Evolutionary conservation across 2,329 filamentous ascomycete species (phyloP).

Genomic region (Penicillium decumbens): DNA sequence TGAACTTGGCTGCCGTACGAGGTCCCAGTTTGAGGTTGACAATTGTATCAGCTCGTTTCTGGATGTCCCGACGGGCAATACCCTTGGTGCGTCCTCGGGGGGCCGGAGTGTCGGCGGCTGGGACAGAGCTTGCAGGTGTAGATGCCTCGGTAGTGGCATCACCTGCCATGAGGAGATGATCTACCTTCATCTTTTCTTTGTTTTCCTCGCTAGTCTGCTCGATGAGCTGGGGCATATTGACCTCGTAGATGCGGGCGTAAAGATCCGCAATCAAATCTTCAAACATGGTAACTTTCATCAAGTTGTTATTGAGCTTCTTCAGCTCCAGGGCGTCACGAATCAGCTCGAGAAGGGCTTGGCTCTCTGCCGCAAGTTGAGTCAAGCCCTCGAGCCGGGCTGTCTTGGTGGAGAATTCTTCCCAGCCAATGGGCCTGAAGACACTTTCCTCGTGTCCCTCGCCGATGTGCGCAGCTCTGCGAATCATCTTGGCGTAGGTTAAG

Average conservation of each 20-base stretch:
- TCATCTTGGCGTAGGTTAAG: slow-evolving; percentile 53
- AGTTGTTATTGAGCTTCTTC: slow-evolving; percentile 74
- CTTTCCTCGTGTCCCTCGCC: slow-evolving; percentile 59
- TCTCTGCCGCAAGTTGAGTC: slow-evolving; percentile 49
- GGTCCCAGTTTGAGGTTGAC: slow-evolving; percentile 39
- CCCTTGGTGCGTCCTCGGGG: slow-evolving; percentile 50
- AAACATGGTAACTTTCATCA: slow-evolving; percentile 80
- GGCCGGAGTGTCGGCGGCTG: slow-evolving; percentile 34
- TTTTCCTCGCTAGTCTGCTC: slow-evolving; percentile 44
- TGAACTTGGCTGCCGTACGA: slow-evolving; percentile 25
- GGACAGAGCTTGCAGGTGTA: slow-evolving; percentile 29
- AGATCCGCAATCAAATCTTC: slow-evolving; percentile 93
- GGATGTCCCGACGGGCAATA: slow-evolving; percentile 56
- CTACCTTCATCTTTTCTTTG: slow-evolving; percentile 46
- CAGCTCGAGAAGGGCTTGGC: slow-evolving; percentile 53
- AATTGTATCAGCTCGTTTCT: slow-evolving; percentile 56
- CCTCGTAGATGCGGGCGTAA: slow-evolving; percentile 59
- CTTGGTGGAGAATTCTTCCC: slow-evolving; percentile 60
- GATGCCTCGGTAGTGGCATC: slow-evolving; percentile 30
- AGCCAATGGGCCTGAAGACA: slow-evolving; percentile 59
- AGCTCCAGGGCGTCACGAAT: slow-evolving; percentile 64
- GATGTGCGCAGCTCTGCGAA: slow-evolving; percentile 56
- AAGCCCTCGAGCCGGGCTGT: slow-evolving; percentile 58
- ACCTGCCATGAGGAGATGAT: slow-evolving; percentile 43
- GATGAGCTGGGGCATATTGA: slow-evolving; percentile 37